Base-by-base conservation (phyloP, 1,284 basidiomycete genomes). In the Mycena sp. region DNA sequence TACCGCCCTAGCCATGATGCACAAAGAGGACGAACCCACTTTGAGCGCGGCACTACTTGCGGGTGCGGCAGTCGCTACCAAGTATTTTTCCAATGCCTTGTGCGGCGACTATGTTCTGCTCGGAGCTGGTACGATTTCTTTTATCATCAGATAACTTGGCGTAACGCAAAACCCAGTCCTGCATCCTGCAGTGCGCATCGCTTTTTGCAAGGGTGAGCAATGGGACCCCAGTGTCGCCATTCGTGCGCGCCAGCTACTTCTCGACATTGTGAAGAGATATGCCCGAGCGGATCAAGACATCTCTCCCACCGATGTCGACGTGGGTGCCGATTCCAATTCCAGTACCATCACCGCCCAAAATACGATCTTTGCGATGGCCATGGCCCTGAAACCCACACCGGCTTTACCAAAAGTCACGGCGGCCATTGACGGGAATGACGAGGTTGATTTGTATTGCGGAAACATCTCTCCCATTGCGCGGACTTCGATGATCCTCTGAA, bases 21-120 rank as follows among this genome's bases (percentile, higher is more conserved):
- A 44, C 46, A 26, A 32, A 6, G 12, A 21, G 25, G 53, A 54
- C 29, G 51, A 54, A 4, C 56, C 56, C 14, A 40, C 17, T 3
- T n/a, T 64, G 41, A 26, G 44, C 30, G 35, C 23, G 1, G 50
- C 58, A 1, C 46, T 64, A 7, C 63, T 25, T 28, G 63, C 52
- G 6, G 63, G 58, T 7, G 52, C 63, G 1, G 4, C 12, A 17
- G 21, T 60, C 2, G 63, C 63, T 4, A 64, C 63, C 9, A 56
- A 60, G 23, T 64, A 64, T 26, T 60, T 60, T 25, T 21, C n/a
- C n/a, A 64, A 64, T 1, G 63, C 63, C 0, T 49, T 64, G 23
- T 9, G 49, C 28, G 55, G 62, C 17, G 61, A 63, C 23, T 63
- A 63, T 19, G 30, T 21, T 11, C 23, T 63, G 25, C 56, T 63